Conservation (phyloP, 2,329 filamentous ascomycete species). For the Pyrenochaeta sp. region DNA sequence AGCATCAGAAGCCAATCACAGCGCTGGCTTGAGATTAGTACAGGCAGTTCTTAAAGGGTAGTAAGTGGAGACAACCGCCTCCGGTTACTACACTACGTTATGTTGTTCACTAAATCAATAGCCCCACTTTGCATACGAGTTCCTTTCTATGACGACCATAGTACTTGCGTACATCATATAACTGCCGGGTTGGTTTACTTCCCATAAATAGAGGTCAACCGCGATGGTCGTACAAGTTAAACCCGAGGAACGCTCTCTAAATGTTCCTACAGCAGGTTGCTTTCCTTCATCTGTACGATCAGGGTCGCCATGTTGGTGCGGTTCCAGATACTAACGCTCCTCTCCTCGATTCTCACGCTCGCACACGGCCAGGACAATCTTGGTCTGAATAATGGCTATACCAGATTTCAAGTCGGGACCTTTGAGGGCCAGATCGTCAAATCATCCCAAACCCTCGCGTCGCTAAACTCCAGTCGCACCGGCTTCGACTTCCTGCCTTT, state of each 20-base stretch:
- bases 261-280: background rate
- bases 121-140: background rate
- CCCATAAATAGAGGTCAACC: background rate
- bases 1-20: background rate
- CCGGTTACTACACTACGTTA: background rate
- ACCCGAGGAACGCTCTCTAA: background rate
- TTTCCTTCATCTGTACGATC: background rate
- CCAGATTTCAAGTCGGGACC: conserved; percentile 16
- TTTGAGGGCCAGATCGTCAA: conserved; percentile 28
- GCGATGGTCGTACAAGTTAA: background rate
- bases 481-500: conserved; percentile 65
- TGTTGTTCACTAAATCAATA: background rate
- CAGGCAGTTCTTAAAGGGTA: background rate
- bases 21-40: background rate
- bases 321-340: background rate
- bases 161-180: background rate
- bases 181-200: background rate
- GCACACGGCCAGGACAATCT: conserved; percentile 24
- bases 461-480: conserved; percentile 27
- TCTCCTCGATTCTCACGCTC: background rate
- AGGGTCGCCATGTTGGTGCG: background rate
- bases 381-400: conserved; percentile 28
- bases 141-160: background rate
- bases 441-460: conserved; percentile 31
- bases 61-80: background rate